A percentile compares a stretch with the other conserved stretches of the same genome.
phyloP scores from a whole-genome alignment of 805 yeast species.

The Nakazawaea peltata region DNA sequence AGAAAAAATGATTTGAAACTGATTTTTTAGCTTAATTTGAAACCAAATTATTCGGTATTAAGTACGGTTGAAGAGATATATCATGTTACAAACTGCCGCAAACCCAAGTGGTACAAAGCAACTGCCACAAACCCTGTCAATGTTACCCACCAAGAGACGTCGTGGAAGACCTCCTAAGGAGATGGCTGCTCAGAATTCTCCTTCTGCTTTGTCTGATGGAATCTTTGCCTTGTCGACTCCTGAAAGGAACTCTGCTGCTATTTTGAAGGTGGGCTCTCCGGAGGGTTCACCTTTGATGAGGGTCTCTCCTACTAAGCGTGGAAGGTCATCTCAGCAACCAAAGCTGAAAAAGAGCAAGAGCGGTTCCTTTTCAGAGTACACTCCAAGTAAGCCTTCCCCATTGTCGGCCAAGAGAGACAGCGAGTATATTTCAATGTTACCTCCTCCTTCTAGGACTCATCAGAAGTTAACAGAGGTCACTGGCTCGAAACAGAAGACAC shows the following conservation, averaged over 20 bases:
- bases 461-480: constrained; percentile 8
- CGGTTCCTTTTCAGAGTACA: constrained; percentile 3
- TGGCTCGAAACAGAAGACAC: constrained; percentile 3
- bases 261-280: constrained; percentile 13
- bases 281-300: constrained; percentile 16
- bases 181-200: constrained; percentile 5
- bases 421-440: constrained; percentile 1
- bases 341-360: constrained; percentile 4
- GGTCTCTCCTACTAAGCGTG: constrained; percentile 13
- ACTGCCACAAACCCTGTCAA: no score
- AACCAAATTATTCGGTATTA: no score
- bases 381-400: constrained; percentile 8
- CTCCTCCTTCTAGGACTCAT: constrained; percentile 6
- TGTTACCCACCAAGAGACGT: constrained; percentile 9
- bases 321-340: constrained; percentile 1
- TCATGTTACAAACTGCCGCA: constrained; percentile 5
- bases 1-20: no score
- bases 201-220: constrained; percentile 1
- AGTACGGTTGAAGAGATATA: no score
- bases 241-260: constrained; percentile 12
- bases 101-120: constrained; percentile 1
- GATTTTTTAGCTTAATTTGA: no score
- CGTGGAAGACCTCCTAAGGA: constrained; percentile 13
- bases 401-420: constrained; percentile 1
- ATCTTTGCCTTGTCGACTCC: constrained; percentile 10